Conservation (phyloP, 257 asterid species). For the Phtheirospermum japonicum region DNA sequence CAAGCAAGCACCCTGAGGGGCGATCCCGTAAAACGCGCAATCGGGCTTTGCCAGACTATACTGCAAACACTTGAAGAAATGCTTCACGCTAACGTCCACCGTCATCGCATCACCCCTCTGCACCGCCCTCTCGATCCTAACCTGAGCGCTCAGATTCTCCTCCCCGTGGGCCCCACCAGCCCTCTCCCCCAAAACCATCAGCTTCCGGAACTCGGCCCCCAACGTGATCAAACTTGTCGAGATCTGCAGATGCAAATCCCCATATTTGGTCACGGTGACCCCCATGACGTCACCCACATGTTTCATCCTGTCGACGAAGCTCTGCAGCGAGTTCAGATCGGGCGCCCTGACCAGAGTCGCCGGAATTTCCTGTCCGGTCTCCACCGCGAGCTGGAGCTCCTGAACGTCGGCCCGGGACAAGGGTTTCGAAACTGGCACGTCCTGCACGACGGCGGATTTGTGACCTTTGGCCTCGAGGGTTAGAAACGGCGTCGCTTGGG, state of each 20-base stretch:
- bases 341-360: slow-evolving; percentile 59
- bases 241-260: slow-evolving; percentile 81
- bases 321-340: slow-evolving; percentile 56
- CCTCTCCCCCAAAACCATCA: slow-evolving; percentile 69
- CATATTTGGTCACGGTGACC: slow-evolving; percentile 69
- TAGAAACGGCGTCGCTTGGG: slow-evolving; percentile 67
- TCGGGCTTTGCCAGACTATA: slow-evolving; percentile 80
- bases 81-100: slow-evolving; percentile 84
- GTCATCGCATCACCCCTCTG: slow-evolving; percentile 75
- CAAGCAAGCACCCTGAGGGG: slow-evolving; percentile 64
- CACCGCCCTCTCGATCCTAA: slow-evolving; percentile 55
- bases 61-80: slow-evolving; percentile 80
- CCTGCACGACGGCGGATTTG: slow-evolving; percentile 84
- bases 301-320: slow-evolving; percentile 75
- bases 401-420: slow-evolving; percentile 63
- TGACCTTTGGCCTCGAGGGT: slow-evolving; percentile 79
- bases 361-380: slow-evolving; percentile 68
- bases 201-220: slow-evolving; percentile 77
- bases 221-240: slow-evolving; percentile 59
- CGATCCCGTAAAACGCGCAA: slow-evolving; percentile 79
- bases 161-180: slow-evolving; percentile 45
- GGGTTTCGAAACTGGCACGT: slow-evolving; percentile 93
- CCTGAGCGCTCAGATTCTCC: slow-evolving; percentile 50
- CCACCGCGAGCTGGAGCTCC: slow-evolving; percentile 71
- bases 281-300: slow-evolving; percentile 78